Evolutionary conservation across 768 basidiomycete genomes (phyloP), one percentile per base, ranked within the genome.

Genomic region (Leccinum subgranulosum): DNA sequence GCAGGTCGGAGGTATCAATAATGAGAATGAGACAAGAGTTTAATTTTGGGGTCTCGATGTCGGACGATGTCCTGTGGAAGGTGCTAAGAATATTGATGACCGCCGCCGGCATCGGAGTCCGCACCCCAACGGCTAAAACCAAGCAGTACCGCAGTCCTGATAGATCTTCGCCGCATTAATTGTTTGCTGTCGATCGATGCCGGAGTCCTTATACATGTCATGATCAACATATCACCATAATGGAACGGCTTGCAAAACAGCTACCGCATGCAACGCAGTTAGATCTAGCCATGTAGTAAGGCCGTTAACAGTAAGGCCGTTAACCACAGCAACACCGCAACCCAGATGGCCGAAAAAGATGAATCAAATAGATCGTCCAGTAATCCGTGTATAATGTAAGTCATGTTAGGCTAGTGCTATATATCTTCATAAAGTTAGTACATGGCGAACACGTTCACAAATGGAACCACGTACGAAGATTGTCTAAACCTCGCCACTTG

Each of bases 381-480:
- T 57, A 59, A 54, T 56, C 57, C 50, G 57, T 36, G 43, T 47
- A 57, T 56, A 57, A 19, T 23, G 2, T 43, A 55, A 45, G 7
- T 31, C 43, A 3, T 41, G 28, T 36, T 6, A 7, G 12, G 51
- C n/a, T 49, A 50, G 15, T 10, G 7, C 23, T 53, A 31, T 11
- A 31, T 31, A 49, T 52, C 7, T 48, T 34, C 17, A 36, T 49
- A 10, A 43, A 33, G 53, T 62, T 21, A 59, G 47, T 12, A 6
- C 6, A 14, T n/a, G 7, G 19, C 15, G 29, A 48, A n/a, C 3
- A 14, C 6, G 9, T 17, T 6, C 27, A 50, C 2, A 28, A 5
- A 12, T 36, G 52, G 33, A 55, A 46, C 47, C 36, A 68, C 69
- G 43, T 21, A 70, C 64, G n/a, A 57, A 17, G 17, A 51, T 23